These are phyloP conservation scores for Kwoniella sp. DNA, from an alignment of 768 basidiomycete species.

Conservation along the genomic window DNA sequence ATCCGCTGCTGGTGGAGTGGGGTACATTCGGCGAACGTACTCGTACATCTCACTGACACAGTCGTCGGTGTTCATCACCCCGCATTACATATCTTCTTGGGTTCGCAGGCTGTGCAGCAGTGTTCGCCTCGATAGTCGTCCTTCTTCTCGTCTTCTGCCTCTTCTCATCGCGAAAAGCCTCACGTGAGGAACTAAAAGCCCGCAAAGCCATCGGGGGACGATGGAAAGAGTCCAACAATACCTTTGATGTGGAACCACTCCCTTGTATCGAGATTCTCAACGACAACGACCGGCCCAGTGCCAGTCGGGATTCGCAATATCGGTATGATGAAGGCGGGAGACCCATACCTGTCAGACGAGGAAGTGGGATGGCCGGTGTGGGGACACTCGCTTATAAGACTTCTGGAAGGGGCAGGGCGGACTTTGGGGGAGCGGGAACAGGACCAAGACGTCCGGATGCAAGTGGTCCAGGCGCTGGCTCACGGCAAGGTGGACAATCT, in stretches of 20 bases:
- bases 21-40: too few species aligned
- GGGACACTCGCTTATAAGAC: slow-evolving; percentile 5
- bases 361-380: slow-evolving; percentile 13
- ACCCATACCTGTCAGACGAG: slow-evolving; percentile 2
- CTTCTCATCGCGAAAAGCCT: slow-evolving; percentile 12
- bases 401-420: background rate
- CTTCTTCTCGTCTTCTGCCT: slow-evolving; percentile 10
- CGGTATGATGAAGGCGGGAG: background rate
- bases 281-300: background rate
- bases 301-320: background rate
- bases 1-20: too few species aligned
- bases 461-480: background rate
- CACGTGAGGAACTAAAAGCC: background rate
- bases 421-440: background rate
- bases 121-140: background rate
- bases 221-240: slow-evolving; percentile 16
- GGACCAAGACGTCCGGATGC: background rate
- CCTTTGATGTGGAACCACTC: background rate
- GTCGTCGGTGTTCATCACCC: too few species aligned
- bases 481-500: background rate
- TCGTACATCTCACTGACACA: too few species aligned
- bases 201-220: slow-evolving; percentile 8
- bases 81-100: background rate
- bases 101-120: background rate
- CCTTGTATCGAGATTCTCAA: background rate